Conservation (phyloP, 352 stramenopile genomes). For the Blastocystis sp. region DNA sequence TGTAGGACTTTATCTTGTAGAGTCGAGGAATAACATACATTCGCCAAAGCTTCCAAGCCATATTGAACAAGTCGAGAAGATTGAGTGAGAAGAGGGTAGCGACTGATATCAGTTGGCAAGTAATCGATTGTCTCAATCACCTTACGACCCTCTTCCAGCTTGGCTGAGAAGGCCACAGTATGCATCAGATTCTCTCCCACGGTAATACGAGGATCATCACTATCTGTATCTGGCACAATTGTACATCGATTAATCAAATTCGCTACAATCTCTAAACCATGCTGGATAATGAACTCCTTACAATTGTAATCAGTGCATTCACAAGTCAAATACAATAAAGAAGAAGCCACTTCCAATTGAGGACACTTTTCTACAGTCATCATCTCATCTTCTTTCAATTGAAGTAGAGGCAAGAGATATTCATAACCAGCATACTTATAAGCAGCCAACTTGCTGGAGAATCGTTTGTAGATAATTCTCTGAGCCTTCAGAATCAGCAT, state of each 20-base stretch:
- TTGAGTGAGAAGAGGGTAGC: slow-evolving; percentile 59
- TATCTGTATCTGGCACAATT: slow-evolving; percentile 44
- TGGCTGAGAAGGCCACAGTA: slow-evolving; percentile 57
- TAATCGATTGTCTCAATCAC: slow-evolving; percentile 60
- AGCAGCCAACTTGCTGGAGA: slow-evolving; percentile 46
- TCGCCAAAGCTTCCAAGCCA: slow-evolving; percentile 68
- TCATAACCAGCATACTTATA: slow-evolving; percentile 72
- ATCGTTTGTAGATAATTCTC: slow-evolving; percentile 70
- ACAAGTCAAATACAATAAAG: slow-evolving; percentile 68
- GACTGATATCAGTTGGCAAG: slow-evolving; percentile 57
- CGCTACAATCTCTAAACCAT: slow-evolving; percentile 67
- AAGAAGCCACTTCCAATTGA: slow-evolving; percentile 49
- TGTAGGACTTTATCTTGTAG: slow-evolving; percentile 68
- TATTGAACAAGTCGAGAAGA: slow-evolving; percentile 68
- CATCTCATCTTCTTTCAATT: slow-evolving; percentile 49
- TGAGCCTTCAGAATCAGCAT: slow-evolving; percentile 69
- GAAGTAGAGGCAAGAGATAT: slow-evolving; percentile 54
- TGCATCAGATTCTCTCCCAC: slow-evolving; percentile 70
- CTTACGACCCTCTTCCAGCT: slow-evolving; percentile 51
- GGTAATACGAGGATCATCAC: slow-evolving; percentile 69
- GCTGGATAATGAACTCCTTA: slow-evolving; percentile 69
- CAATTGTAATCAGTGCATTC: slow-evolving; percentile 67
- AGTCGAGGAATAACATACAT: neutral
- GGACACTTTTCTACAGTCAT: slow-evolving; percentile 59
- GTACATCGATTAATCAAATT: slow-evolving; percentile 34